Base-by-base conservation (phyloP, 371 early-diverging fungal genomes). In the Coemansia sp. region DNA sequence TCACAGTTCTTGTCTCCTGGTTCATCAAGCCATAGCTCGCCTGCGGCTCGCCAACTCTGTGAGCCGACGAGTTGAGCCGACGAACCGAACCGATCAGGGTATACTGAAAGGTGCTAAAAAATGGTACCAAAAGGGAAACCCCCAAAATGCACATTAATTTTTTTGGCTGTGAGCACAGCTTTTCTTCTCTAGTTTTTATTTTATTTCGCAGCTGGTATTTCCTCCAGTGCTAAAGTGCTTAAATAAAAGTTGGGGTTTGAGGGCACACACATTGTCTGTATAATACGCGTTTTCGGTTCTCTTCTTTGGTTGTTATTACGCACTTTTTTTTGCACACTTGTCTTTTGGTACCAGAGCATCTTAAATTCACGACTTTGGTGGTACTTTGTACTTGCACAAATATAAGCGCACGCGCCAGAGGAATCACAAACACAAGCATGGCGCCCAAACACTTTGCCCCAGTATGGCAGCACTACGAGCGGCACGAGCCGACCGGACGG, bases 391-490 rank as follows among this genome's bases (percentile, higher is more conserved):
- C 36, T 36, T 11, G 36, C 3, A 36, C 36, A 36, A 36, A 36
- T 11, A 11, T 36, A 36, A 11, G 36, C 36, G 36, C 11, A 36
- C 36, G 11, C 36, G 36, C 36, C 36, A 9, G 36, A 36, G 36
- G 13, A n/a, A 44, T 6, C 6, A n/a, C 13, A 19, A 48, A 11
- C 19, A 23, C 17, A 13, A 62, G 13, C n/a, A 79, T 80, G 80
- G 80, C 80, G 29, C 80, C 80, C 32, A 80, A 80, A 54, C 80
- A 80, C 79, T 80, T 80, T 80, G 80, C 80, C 19, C 75, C 77
- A 5, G 80, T 80, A 8, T 80, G 80, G 80, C 71, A 80, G 41
- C 71, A 80, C 73, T 80, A 72, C 63, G 80, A 80, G 65, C 75
- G 80, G 49, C 75, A 80, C 12, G 80, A 79, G 41, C 80, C 80